Base-by-base conservation (phyloP, 371 early-diverging fungal species). In the Apophysomyces variabilis region DNA sequence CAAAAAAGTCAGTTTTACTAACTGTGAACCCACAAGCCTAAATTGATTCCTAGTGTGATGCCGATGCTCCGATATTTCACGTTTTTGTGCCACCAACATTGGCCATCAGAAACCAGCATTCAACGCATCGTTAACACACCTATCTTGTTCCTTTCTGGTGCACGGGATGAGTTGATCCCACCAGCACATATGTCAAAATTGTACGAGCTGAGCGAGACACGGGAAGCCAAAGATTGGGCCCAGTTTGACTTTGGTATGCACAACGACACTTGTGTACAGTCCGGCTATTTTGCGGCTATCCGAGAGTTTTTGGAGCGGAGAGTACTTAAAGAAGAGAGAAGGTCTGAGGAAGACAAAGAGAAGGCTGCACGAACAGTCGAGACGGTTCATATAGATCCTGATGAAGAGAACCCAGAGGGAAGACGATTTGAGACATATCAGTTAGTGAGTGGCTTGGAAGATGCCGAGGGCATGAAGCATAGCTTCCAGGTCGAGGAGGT, bases 221-320 rank as follows among this genome's bases (percentile, higher is more conserved):
- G 83, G 16, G 88, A 77, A 9, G 67, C 65, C 7, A 82, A 86
- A 50, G 72, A 76, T 6, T 87, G 78, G 77, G 76, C 78, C 21
- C 81, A 78, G 68, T 94, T 98, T 74, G 73, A 78, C 11, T 65
- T 87, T 32, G 97, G 97, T 8, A 92, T 84, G 60, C 98, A 97
- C 75, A 97, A 98, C 72, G 97, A 98, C 65, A 96, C 97, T 6
- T 91, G 92, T 63, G 66, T 94, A 61, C 93, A 96, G 77, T 81
- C 84, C 4, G 93, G 91, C 0, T 98, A 97, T 70, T 96, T 93
- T 78, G 90, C 88, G 36, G 83, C 82, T 11, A 90, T 96, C 47
- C 73, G 72, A 14, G 80, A 79, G 32, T 82, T 73, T 50, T 57
- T 82, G 39, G 70, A 71, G 47, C 57, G 50, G 13, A 58, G 67